phyloP scores from a whole-genome alignment of 2,329 filamentous ascomycete genomes.

The Davidsoniella australis region DNA sequence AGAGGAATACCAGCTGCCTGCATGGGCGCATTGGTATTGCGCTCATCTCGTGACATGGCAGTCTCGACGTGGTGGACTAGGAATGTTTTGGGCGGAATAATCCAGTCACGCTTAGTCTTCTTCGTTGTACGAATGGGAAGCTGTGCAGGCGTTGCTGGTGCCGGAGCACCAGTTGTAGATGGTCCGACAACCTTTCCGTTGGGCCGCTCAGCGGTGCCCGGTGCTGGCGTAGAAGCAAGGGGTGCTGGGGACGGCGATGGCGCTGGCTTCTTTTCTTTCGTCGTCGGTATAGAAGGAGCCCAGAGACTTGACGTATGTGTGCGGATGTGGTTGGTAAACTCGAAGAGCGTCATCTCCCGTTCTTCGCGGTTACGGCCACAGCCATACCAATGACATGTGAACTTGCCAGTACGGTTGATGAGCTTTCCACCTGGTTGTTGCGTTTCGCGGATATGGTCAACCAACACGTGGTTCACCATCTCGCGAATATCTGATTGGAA shows the following conservation, averaged over 20 bases:
- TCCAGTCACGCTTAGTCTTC: constrained; percentile 22
- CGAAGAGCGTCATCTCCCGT: constrained; percentile 28
- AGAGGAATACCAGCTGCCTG: constrained; percentile 65
- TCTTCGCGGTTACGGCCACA: constrained; percentile 40
- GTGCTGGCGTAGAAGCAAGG: not conserved
- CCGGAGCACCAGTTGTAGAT: not conserved
- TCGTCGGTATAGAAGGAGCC: not conserved
- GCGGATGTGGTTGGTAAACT: constrained; percentile 47
- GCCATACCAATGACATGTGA: constrained; percentile 48
- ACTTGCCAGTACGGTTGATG: constrained; percentile 33
- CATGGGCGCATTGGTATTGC: constrained; percentile 36
- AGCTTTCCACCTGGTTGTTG: constrained; percentile 39
- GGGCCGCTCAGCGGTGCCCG: not conserved
- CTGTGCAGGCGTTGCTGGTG: constrained; percentile 6
- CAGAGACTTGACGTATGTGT: constrained; percentile 39
- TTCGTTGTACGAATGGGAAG: constrained; percentile 12
- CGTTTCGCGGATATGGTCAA: constrained; percentile 42
- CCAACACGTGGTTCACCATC: constrained; percentile 58
- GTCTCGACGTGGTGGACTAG: constrained; percentile 39
- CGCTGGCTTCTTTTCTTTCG: not conserved
- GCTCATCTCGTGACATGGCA: constrained; percentile 36
- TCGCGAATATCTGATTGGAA: constrained; percentile 47
- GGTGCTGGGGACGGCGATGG: not conserved
- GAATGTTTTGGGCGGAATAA: constrained; percentile 39
- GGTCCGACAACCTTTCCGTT: not conserved